Evolutionary conservation across 176 grass and related monocot genomes (phyloP), one percentile per base, ranked within the genome.

Genomic region (Ampelocalamus luodianensis): DNA sequence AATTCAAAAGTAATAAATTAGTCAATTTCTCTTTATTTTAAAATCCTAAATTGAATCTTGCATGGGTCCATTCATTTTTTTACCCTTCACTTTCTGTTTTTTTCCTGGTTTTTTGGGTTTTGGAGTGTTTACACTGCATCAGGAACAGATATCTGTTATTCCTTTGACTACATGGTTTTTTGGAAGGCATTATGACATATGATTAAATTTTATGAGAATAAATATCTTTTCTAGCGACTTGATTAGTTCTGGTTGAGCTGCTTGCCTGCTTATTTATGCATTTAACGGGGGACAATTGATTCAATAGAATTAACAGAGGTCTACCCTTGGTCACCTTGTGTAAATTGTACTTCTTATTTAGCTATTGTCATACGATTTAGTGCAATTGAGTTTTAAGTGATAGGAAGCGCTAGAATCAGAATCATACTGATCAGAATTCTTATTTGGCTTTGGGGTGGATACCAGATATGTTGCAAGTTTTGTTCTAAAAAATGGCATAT

Each of bases 1-100:
- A 27, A 17, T 74, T 51, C 26, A 74, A 16, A 74, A 74, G 15
- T 2, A 74, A 32, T 74, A 49, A 74, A 74, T 74, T 5, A 74
- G 5, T 3, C 48, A 73, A 0, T 50, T 51, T 27, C 6, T 73
- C 27, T 73, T 72, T 74, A 51, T 34, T 74, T 13, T 10, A 49
- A 49, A 32, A 50, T 73, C 16, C 36, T 74, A 56, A 9, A 45
- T 56, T 65, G 46, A 37, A 42, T 27, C 16, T 5, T 38, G 22
- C 20, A 79, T 62, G 1, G 9, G 40, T 1, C 20, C 45, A 34
- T 79, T 48, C 38, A n/a, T 78, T 4, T 46, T 69, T 20, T 26
- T 71, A 12, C 63, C n/a, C 36, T 11, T 42, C 13, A 36, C 14
- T 1, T 67, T 18, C 32, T 24, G 3, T 4, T 16, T 39, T 70